These are phyloP conservation scores for Lojkania enalia DNA, from an alignment of 2,329 filamentous ascomycete genomes.

Conservation along the genomic window DNA sequence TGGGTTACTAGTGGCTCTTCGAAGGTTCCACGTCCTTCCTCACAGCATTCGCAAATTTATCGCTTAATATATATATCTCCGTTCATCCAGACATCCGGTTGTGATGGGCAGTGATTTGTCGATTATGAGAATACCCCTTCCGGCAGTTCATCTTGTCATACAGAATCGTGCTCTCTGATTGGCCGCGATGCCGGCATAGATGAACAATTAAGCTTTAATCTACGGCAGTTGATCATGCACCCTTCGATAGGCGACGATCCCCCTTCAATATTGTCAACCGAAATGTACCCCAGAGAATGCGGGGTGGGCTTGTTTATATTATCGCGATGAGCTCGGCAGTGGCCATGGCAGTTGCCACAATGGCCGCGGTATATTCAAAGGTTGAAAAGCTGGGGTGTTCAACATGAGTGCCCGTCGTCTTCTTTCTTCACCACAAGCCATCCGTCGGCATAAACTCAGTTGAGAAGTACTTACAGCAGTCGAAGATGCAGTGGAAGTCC, in stretches of 20 bases:
- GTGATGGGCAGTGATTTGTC: background rate
- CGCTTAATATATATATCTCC: background rate
- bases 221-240: conserved; percentile 22
- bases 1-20: too few species aligned
- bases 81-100: background rate
- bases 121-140: background rate
- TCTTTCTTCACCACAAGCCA: background rate
- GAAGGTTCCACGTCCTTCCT: too few species aligned
- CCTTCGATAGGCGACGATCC: conserved; percentile 16
- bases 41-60: background rate
- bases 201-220: conserved; percentile 25
- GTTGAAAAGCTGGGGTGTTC: conserved; percentile 6
- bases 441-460: background rate
- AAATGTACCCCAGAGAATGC: conserved; percentile 7
- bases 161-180: conserved; percentile 9
- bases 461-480: background rate
- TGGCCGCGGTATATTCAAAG: background rate
- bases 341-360: too few species aligned
- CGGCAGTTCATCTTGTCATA: background rate
- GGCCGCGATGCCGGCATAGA: conserved; percentile 10
- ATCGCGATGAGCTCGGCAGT: conserved; percentile 14
- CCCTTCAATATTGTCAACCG: conserved; percentile 4
- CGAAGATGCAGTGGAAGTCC: conserved; percentile 26
- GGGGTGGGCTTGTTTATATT: conserved; percentile 11
- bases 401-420: background rate